phyloP scores from a whole-genome alignment of 108 stramenopile species.

The Cyclostephanos tholiformis region DNA sequence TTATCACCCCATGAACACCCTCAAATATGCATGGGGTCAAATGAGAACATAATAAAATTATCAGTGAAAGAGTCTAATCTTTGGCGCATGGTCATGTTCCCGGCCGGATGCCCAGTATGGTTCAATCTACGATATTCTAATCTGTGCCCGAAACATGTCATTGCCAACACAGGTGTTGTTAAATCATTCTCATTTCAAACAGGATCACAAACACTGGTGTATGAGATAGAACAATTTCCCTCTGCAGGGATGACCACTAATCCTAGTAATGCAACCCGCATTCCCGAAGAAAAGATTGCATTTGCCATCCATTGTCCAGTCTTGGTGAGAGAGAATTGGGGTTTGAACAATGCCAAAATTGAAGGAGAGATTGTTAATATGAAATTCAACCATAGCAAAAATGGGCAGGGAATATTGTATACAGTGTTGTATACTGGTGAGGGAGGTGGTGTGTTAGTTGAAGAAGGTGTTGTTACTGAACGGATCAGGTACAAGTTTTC shows the following conservation, averaged over 20 bases:
- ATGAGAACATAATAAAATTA: background rate
- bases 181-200: background rate
- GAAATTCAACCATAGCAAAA: background rate
- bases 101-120: constrained; percentile 7
- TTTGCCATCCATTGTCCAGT: constrained; percentile 13
- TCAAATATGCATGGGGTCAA: background rate
- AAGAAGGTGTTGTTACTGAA: no score
- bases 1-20: background rate
- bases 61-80: background rate
- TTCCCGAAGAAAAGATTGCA: background rate
- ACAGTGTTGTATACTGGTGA: background rate
- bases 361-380: constrained; percentile 9
- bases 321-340: background rate
- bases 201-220: background rate
- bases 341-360: background rate
- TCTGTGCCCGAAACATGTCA: background rate
- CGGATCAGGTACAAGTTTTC: background rate
- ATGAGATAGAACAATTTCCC: constrained; percentile 1
- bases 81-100: background rate
- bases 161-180: background rate
- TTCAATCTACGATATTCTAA: background rate
- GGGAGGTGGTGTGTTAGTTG: background rate
- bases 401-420: background rate
- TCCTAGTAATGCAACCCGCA: background rate
- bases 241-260: background rate